These are phyloP conservation scores for Tetracladium maxilliforme DNA, from an alignment of 2,329 filamentous ascomycete genomes.

Conservation along the genomic window DNA sequence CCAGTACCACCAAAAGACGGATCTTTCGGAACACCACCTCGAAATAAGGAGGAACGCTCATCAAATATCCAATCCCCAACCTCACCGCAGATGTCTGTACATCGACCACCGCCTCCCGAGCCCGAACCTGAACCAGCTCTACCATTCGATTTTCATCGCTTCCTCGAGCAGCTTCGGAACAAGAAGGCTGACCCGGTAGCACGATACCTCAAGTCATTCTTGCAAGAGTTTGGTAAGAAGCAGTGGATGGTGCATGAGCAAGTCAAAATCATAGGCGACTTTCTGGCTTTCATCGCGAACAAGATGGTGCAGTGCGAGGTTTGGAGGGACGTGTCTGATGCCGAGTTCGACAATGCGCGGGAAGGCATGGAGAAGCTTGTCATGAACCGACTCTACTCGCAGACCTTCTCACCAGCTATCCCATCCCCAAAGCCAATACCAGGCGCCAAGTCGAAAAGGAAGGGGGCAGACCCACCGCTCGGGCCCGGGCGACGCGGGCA, in stretches of 20 bases:
- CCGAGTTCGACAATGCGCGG: conserved; percentile 93
- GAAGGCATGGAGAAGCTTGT: conserved; percentile 99
- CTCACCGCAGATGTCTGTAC: conserved; percentile 31
- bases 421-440: conserved; percentile 62
- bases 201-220: conserved; percentile 85
- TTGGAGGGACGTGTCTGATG: conserved; percentile 89
- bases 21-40: conserved; percentile 10
- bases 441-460: conserved; percentile 51
- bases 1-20: conserved; percentile 24
- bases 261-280: conserved; percentile 96
- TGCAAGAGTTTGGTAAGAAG: conserved; percentile 88
- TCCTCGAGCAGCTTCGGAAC: conserved; percentile 88
- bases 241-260: conserved; percentile 99
- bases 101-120: conserved; percentile 54
- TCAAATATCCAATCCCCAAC: conserved; percentile 18
- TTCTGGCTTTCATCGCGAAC: conserved; percentile 89
- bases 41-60: conserved; percentile 29
- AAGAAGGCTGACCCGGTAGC: conserved; percentile 97
- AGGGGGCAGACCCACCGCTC: conserved; percentile 51
- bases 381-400: conserved; percentile 91
- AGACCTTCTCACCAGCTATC: conserved; percentile 94
- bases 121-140: conserved; percentile 68
- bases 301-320: conserved; percentile 98
- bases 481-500: conserved; percentile 82
- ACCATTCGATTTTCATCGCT: conserved; percentile 94